phyloP scores from a whole-genome alignment of 352 stramenopile genomes.

The Pythium monospermum region DNA sequence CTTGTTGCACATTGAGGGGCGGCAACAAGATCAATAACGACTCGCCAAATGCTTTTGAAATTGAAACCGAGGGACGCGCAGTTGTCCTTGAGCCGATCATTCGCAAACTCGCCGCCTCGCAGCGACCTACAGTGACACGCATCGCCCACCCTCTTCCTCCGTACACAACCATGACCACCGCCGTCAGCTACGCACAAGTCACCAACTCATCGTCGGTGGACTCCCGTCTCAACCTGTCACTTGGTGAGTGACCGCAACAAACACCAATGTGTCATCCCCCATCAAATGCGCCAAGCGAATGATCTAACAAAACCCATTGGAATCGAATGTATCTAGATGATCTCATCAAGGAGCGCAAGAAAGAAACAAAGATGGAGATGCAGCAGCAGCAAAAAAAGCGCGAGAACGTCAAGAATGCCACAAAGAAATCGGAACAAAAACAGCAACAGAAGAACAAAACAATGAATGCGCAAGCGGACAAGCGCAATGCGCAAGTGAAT shows the following conservation, averaged over 20 bases:
- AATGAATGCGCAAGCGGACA: slow-evolving; percentile 10
- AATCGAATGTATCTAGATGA: slow-evolving; percentile 47
- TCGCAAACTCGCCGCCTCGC: slow-evolving; percentile 5
- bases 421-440: slow-evolving; percentile 27
- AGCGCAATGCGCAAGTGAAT: slow-evolving; percentile 19
- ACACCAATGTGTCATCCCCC: too few relatives aligned
- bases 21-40: background rate
- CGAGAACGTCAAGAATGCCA: slow-evolving; percentile 23
- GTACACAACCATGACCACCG: background rate
- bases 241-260: slow-evolving; percentile 19
- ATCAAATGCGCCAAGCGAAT: too few relatives aligned
- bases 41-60: background rate
- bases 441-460: slow-evolving; percentile 15
- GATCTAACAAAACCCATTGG: too few relatives aligned
- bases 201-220: slow-evolving; percentile 17
- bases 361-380: slow-evolving; percentile 57
- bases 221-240: slow-evolving; percentile 18
- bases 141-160: background rate
- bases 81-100: background rate
- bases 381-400: slow-evolving; percentile 55
- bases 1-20: slow-evolving; percentile 3
- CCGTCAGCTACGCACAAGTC: slow-evolving; percentile 6
- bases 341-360: slow-evolving; percentile 65
- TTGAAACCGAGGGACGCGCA: background rate
- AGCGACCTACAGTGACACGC: background rate